Evolutionary conservation across 371 early-diverging fungal genomes (phyloP).

Genomic region (Mortierella sp.): DNA sequence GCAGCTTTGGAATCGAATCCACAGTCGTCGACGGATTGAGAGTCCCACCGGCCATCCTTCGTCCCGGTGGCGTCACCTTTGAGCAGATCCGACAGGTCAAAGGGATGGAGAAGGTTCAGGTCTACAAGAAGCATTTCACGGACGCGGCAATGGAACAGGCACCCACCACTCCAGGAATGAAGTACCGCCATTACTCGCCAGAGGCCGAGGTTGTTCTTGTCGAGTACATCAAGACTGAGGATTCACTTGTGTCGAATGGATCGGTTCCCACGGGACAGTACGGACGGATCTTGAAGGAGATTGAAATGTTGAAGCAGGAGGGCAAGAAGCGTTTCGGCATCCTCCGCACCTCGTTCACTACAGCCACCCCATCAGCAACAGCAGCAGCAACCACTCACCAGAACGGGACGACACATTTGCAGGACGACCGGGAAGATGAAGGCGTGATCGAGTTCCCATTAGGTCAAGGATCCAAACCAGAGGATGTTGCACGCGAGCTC

Average conservation of each 20-base stretch:
- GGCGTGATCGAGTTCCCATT: slow-evolving; percentile 50
- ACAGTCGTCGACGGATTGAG: slow-evolving; percentile 94
- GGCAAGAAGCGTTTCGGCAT: slow-evolving; percentile 52
- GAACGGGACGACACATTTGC: background rate
- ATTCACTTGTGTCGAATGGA: background rate
- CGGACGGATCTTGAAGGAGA: slow-evolving; percentile 34
- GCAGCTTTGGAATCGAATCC: slow-evolving; percentile 95
- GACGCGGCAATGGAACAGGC: slow-evolving; percentile 77
- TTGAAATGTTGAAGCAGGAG: slow-evolving; percentile 32
- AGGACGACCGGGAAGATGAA: background rate
- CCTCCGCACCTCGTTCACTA: slow-evolving; percentile 42
- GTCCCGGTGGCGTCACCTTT: slow-evolving; percentile 98
- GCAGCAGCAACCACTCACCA: background rate
- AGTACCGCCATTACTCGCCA: slow-evolving; percentile 99
- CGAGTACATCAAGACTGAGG: slow-evolving; percentile 52
- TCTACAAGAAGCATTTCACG: slow-evolving; percentile 86
- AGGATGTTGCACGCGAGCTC: slow-evolving; percentile 83
- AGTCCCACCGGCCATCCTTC: slow-evolving; percentile 85
- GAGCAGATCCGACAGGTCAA: slow-evolving; percentile 76
- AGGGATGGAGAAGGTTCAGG: slow-evolving; percentile 73
- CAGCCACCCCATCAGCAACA: background rate
- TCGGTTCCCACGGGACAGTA: slow-evolving; percentile 26
- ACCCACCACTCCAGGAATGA: slow-evolving; percentile 99
- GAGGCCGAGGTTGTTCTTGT: slow-evolving; percentile 88
- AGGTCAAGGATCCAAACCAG: slow-evolving; percentile 66